phyloP scores from a whole-genome alignment of 306 rosid genomes.

The Comarum palustre region DNA sequence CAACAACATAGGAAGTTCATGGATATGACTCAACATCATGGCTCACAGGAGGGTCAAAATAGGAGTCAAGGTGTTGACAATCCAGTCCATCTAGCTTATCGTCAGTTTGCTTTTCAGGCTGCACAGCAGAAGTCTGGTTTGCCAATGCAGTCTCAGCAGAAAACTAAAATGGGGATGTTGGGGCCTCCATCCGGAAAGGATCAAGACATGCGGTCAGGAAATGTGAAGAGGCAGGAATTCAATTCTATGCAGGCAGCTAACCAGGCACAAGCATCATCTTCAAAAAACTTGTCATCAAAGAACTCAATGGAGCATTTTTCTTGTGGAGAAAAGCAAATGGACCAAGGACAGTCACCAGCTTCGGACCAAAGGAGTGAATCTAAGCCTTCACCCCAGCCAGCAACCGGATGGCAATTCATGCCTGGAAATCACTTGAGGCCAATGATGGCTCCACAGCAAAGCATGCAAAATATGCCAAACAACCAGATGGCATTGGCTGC shows the following conservation, averaged over 20 bases:
- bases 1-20: conserved; percentile 73
- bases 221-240: conserved; percentile 76
- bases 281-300: too few relatives aligned
- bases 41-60: too few relatives aligned
- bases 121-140: conserved; percentile 75
- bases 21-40: too few relatives aligned
- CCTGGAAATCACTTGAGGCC: conserved; percentile 64
- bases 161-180: conserved; percentile 66
- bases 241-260: conserved; percentile 52
- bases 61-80: too few relatives aligned
- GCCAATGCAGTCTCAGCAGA: conserved; percentile 77
- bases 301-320: too few relatives aligned
- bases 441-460: conserved; percentile 55
- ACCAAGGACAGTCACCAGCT: conserved; percentile 62
- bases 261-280: conserved; percentile 63
- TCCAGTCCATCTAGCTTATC: too few relatives aligned
- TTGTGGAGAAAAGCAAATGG: conserved; percentile 74
- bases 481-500: conserved; percentile 62
- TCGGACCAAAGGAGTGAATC: conserved; percentile 63
- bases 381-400: conserved; percentile 56
- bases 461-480: conserved; percentile 51
- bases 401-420: conserved; percentile 49
- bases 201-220: conserved; percentile 74
- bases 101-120: conserved; percentile 33
- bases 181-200: conserved; percentile 67